A percentile compares a stretch with the other conserved stretches of the same genome.
Conservation (phyloP, 1,139 yeast species). For the Yamadazyma membranifaciens region DNA sequence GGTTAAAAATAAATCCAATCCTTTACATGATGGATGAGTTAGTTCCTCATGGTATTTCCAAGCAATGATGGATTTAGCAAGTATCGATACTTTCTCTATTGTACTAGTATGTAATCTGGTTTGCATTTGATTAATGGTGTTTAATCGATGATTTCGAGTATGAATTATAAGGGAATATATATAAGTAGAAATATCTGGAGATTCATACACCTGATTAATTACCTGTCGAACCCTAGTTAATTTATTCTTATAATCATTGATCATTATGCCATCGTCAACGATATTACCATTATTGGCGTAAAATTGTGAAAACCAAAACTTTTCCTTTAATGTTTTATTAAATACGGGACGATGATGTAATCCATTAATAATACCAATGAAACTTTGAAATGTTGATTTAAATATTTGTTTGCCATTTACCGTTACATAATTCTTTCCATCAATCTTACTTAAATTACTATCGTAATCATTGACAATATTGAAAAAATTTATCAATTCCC, state of each 20-base stretch:
- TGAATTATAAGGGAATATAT: conserved; percentile 39
- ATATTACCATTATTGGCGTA: not conserved
- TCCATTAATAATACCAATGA: conserved; percentile 17
- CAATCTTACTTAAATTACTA: conserved; percentile 20
- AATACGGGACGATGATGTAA: conserved; percentile 11
- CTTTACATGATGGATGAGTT: not conserved
- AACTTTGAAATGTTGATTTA: conserved; percentile 23
- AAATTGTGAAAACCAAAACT: conserved; percentile 34
- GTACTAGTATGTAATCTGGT: conserved; percentile 36
- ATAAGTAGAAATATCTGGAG: conserved; percentile 39
- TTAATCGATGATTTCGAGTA: conserved; percentile 39
- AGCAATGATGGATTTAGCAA: conserved; percentile 29
- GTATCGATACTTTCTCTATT: conserved; percentile 26
- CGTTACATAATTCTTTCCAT: conserved; percentile 9
- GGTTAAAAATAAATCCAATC: conserved; percentile 28
- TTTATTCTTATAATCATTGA: conserved; percentile 4
- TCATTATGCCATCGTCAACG: not conserved
- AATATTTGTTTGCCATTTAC: conserved; percentile 16
- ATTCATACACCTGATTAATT: conserved; percentile 23
- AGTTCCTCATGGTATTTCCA: conserved; percentile 20
- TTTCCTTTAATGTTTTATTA: conserved; percentile 34
- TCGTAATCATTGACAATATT: conserved; percentile 31
- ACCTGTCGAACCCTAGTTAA: not conserved
- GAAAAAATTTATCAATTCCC: conserved; percentile 26
- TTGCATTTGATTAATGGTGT: conserved; percentile 38